Evolutionary conservation across 768 basidiomycete species (phyloP).

Genomic region (Pseudohyphozyma bogoriensis): DNA sequence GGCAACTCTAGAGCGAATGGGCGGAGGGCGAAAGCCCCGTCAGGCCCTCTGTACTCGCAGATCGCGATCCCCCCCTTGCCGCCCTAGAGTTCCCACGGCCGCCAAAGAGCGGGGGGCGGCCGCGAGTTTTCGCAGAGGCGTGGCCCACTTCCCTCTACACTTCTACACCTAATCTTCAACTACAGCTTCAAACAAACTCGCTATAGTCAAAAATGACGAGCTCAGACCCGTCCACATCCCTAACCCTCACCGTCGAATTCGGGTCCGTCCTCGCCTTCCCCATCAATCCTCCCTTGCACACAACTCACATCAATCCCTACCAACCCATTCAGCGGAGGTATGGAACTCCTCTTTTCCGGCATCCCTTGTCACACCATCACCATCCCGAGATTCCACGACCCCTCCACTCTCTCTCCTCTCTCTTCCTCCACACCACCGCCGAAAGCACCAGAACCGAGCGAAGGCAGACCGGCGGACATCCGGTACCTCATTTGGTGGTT

Average conservation of each 20-base stretch:
- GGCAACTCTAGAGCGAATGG: too few relatives aligned
- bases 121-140: too few relatives aligned
- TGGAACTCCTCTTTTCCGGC: slow-evolving; percentile 74
- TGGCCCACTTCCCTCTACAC: too few relatives aligned
- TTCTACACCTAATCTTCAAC: too few relatives aligned
- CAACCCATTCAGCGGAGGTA: slow-evolving; percentile 52
- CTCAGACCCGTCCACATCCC: neutral
- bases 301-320: neutral
- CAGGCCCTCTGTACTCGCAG: too few relatives aligned
- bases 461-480: slow-evolving; percentile 49
- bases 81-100: too few relatives aligned
- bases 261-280: slow-evolving; percentile 20
- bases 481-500: slow-evolving; percentile 70
- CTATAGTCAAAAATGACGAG: neutral
- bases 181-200: too few relatives aligned
- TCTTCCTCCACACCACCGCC: slow-evolving; percentile 11
- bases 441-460: neutral
- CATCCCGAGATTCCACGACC: slow-evolving; percentile 46
- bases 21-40: too few relatives aligned
- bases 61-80: too few relatives aligned
- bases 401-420: slow-evolving; percentile 25
- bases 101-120: too few relatives aligned
- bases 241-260: slow-evolving; percentile 30
- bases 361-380: slow-evolving; percentile 51
- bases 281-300: neutral